Conservation (phyloP, 2,329 filamentous ascomycete species). For the Monosporascus sp. region DNA sequence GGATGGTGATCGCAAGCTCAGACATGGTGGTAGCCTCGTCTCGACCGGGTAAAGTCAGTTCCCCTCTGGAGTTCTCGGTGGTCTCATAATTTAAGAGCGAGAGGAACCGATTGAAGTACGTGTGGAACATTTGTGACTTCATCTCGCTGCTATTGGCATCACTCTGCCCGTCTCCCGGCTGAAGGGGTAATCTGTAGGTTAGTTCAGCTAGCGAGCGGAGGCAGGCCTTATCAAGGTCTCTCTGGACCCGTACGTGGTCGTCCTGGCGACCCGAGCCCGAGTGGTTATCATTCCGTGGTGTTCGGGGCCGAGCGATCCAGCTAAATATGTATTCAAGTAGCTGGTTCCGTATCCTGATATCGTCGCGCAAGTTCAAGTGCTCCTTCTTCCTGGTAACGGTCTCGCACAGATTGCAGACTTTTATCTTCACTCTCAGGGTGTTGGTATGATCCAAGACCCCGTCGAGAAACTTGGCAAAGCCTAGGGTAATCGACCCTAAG, state of each 20-base stretch:
- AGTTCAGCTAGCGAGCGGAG: slow-evolving; percentile 60
- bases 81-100: slow-evolving; percentile 58
- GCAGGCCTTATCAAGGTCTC: slow-evolving; percentile 61
- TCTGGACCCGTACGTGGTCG: slow-evolving; percentile 53
- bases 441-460: slow-evolving; percentile 49
- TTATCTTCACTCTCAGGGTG: slow-evolving; percentile 60
- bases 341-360: slow-evolving; percentile 64
- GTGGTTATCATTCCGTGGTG: slow-evolving; percentile 40
- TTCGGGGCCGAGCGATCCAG: slow-evolving; percentile 60
- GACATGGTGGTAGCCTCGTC: slow-evolving; percentile 52
- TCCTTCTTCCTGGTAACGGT: slow-evolving; percentile 61
- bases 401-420: slow-evolving; percentile 63
- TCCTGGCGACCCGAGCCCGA: slow-evolving; percentile 43
- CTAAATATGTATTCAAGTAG: slow-evolving; percentile 62
- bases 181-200: slow-evolving; percentile 60
- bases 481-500: slow-evolving; percentile 57
- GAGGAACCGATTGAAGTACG: slow-evolving; percentile 65
- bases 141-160: slow-evolving; percentile 63
- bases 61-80: slow-evolving; percentile 36
- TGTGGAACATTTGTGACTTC: slow-evolving; percentile 67
- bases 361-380: slow-evolving; percentile 61
- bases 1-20: slow-evolving; percentile 60
- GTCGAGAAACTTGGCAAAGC: slow-evolving; percentile 62
- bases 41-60: slow-evolving; percentile 35
- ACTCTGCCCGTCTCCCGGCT: slow-evolving; percentile 58